A percentile compares a stretch with the other conserved stretches of the same genome.
phyloP scores from a whole-genome alignment of 768 basidiomycete species.

The Cubamyces lactineus region DNA sequence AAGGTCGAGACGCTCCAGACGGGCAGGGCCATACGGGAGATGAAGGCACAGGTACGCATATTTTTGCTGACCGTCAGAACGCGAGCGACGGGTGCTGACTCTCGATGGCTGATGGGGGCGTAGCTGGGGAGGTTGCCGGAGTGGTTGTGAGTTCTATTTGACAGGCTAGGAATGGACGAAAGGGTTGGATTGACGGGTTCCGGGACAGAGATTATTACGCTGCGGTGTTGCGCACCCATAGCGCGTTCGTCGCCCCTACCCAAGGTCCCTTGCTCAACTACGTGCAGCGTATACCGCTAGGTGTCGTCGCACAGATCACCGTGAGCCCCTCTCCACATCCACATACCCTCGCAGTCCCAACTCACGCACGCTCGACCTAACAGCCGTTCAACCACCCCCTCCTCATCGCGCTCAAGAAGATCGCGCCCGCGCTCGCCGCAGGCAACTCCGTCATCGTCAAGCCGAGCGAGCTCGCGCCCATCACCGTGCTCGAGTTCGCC shows the following conservation, averaged over 20 bases:
- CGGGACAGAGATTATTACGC: constrained; percentile 71
- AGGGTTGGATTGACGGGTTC: background rate
- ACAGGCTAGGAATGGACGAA: background rate
- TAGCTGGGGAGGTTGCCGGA: constrained; percentile 63
- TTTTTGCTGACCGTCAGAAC: too few species aligned
- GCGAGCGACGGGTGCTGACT: background rate
- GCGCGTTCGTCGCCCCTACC: constrained; percentile 73
- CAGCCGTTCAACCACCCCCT: constrained; percentile 90
- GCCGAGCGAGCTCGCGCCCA: constrained; percentile 82
- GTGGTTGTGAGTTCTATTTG: constrained; percentile 68
- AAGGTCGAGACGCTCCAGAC: constrained; percentile 75
- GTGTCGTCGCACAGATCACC: constrained; percentile 89
- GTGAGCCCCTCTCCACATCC: constrained; percentile 43
- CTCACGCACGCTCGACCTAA: background rate
- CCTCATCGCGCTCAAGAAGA: constrained; percentile 88
- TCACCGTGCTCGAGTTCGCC: constrained; percentile 79
- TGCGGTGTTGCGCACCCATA: constrained; percentile 71
- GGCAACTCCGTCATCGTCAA: constrained; percentile 86
- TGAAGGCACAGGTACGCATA: constrained; percentile 76
- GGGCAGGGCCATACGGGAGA: constrained; percentile 80
- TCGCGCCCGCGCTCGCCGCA: constrained; percentile 82
- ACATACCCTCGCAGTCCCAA: background rate
- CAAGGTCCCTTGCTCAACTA: constrained; percentile 81
- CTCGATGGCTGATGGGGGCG: background rate
- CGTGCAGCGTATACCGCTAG: constrained; percentile 77